Conservation (phyloP, 805 yeast species). For the Cephaloascus fragrans region DNA sequence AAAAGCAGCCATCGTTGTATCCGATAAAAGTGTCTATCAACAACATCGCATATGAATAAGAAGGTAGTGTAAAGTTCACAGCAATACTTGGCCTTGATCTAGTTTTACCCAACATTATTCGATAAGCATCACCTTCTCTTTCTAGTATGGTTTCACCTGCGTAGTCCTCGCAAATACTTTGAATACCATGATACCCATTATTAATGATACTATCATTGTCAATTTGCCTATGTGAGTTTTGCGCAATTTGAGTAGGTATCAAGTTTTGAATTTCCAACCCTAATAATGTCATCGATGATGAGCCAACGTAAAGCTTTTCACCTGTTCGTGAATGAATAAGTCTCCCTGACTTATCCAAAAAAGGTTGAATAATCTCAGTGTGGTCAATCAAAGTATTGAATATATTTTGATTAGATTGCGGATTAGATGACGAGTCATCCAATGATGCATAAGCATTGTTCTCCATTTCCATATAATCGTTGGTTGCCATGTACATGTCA, state of each 20-base stretch:
- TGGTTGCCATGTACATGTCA: not conserved
- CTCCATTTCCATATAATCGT: not conserved
- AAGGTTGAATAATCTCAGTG: slow-evolving; percentile 57
- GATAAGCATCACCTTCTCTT: slow-evolving; percentile 69
- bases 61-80: slow-evolving; percentile 65
- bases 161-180: slow-evolving; percentile 8
- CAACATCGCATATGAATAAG: slow-evolving; percentile 66
- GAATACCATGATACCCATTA: not conserved
- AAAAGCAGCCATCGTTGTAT: slow-evolving; percentile 78
- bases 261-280: slow-evolving; percentile 68
- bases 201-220: not conserved
- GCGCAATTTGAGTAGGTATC: too few species aligned
- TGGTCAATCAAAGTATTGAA: slow-evolving; percentile 5
- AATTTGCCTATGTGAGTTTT: too few species aligned
- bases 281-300: slow-evolving; percentile 75
- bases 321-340: slow-evolving; percentile 69
- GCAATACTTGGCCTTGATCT: slow-evolving; percentile 59
- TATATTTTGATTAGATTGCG: not conserved
- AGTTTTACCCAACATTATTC: slow-evolving; percentile 57
- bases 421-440: too few species aligned
- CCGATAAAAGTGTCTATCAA: slow-evolving; percentile 69
- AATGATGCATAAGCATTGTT: not conserved
- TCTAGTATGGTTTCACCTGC: slow-evolving; percentile 50
- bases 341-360: slow-evolving; percentile 62
- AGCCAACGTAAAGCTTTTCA: slow-evolving; percentile 66